Evolutionary conservation across 371 early-diverging fungal species (phyloP).

Genomic region (Phascolomyces articulosus): DNA sequence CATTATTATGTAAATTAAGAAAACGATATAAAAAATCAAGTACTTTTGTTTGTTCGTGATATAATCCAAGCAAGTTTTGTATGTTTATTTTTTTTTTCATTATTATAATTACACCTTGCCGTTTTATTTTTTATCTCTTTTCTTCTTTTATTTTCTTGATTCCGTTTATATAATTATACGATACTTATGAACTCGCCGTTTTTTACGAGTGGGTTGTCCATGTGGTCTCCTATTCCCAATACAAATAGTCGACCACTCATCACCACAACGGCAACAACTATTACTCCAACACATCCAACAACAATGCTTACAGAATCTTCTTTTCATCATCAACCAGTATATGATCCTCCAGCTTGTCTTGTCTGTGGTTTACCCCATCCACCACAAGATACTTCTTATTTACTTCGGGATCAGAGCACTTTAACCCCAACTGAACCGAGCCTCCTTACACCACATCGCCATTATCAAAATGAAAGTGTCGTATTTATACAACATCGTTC

Average conservation of each 20-base stretch:
- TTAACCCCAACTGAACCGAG: background rate
- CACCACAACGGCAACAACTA: background rate
- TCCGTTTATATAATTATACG: background rate
- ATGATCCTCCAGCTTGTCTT: constrained; percentile 12
- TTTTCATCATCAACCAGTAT: constrained; percentile 8
- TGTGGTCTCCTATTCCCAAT: constrained; percentile 13
- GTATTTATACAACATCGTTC: background rate
- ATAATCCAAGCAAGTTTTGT: background rate
- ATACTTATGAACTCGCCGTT: constrained; percentile 5
- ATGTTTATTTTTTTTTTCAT: too few species aligned
- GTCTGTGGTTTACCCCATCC: constrained; percentile 18
- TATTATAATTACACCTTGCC: too few species aligned
- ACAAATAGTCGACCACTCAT: background rate
- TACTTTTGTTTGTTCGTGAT: too few species aligned
- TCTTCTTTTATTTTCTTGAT: background rate
- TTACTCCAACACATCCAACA: background rate
- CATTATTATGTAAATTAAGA: background rate
- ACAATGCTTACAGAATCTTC: background rate
- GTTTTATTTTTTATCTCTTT: background rate
- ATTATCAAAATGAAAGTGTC: background rate
- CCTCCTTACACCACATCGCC: background rate
- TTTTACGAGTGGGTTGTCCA: constrained; percentile 14
- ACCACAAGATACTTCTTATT: background rate
- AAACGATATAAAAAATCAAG: constrained; percentile 10
- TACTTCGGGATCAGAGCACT: constrained; percentile 9